A percentile compares a stretch with the other conserved stretches of the same genome.
Conservation (phyloP, 805 yeast genomes). For the Danielozyma ontarioensis region DNA sequence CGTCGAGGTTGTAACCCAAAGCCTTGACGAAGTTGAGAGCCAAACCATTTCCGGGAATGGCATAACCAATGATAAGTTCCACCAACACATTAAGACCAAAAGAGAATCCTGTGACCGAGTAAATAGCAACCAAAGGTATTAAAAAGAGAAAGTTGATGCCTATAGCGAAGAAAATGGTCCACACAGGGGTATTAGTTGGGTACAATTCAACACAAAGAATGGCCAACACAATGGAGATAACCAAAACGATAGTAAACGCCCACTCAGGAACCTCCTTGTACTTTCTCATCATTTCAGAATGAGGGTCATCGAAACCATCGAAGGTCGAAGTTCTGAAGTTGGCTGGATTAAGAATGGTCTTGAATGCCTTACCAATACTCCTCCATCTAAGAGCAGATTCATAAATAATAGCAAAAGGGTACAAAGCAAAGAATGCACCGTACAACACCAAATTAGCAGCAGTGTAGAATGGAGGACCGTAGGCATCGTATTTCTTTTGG, state of each 20-base stretch:
- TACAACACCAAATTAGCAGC: constrained; percentile 24
- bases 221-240: constrained; percentile 23
- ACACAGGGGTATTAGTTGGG: constrained; percentile 18
- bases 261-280: constrained; percentile 33
- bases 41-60: constrained; percentile 20
- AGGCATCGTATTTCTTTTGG: constrained; percentile 13
- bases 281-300: constrained; percentile 24
- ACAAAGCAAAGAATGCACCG: constrained; percentile 23
- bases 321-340: constrained; percentile 11
- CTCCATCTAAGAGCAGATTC: constrained; percentile 5
- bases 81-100: constrained; percentile 12
- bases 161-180: constrained; percentile 16
- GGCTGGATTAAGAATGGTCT: constrained; percentile 1
- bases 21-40: constrained; percentile 19
- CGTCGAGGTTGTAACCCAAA: constrained; percentile 9
- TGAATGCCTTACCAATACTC: constrained; percentile 1
- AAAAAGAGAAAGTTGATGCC: constrained; percentile 17
- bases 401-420: constrained; percentile 17
- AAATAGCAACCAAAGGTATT: constrained; percentile 13
- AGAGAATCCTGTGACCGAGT: constrained; percentile 9
- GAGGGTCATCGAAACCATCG: constrained; percentile 22
- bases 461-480: constrained; percentile 26
- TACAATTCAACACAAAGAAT: constrained; percentile 25
- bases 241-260: constrained; percentile 19
- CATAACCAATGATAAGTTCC: constrained; percentile 19